These are phyloP conservation scores for Clausena lansium DNA, from an alignment of 345 rosid species.

Conservation along the genomic window DNA sequence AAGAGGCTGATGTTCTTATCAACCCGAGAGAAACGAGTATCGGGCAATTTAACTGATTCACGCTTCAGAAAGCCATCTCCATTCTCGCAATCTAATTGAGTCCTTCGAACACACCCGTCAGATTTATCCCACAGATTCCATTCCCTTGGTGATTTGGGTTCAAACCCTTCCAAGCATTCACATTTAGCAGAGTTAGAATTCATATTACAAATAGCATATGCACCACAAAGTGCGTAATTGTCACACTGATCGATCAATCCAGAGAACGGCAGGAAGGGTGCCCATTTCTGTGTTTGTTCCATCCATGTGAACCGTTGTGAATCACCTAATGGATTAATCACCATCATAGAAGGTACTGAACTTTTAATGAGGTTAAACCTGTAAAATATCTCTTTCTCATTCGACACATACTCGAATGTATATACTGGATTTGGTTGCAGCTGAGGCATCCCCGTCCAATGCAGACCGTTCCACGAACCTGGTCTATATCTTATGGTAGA, in stretches of 20 bases:
- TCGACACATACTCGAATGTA: neutral
- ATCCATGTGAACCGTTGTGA: neutral
- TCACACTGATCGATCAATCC: neutral
- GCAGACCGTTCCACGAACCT: slow-evolving; percentile 48
- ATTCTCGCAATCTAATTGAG: slow-evolving; percentile 22
- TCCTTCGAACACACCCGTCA: slow-evolving; percentile 45
- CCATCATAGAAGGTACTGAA: neutral
- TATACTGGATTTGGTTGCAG: neutral
- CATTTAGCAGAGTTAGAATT: slow-evolving; percentile 30
- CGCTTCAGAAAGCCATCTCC: slow-evolving; percentile 37
- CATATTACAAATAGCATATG: slow-evolving; percentile 30
- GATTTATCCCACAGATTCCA: slow-evolving; percentile 46
- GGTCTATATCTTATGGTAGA: slow-evolving; percentile 21
- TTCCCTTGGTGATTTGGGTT: slow-evolving; percentile 32
- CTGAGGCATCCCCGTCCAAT: slow-evolving; percentile 20
- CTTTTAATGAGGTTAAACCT: neutral
- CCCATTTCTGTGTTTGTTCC: neutral
- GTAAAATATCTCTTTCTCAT: slow-evolving; percentile 2
- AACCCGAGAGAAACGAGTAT: slow-evolving; percentile 26
- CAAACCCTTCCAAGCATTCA: slow-evolving; percentile 42
- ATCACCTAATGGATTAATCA: neutral
- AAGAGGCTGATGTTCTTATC: slow-evolving; percentile 26
- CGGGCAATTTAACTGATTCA: slow-evolving; percentile 40
- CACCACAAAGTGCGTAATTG: slow-evolving; percentile 39
- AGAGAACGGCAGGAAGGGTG: neutral